Evolutionary conservation across 2,329 filamentous ascomycete species (phyloP), one percentile per base, ranked within the genome.

Genomic region (Penicillium sp.): DNA sequence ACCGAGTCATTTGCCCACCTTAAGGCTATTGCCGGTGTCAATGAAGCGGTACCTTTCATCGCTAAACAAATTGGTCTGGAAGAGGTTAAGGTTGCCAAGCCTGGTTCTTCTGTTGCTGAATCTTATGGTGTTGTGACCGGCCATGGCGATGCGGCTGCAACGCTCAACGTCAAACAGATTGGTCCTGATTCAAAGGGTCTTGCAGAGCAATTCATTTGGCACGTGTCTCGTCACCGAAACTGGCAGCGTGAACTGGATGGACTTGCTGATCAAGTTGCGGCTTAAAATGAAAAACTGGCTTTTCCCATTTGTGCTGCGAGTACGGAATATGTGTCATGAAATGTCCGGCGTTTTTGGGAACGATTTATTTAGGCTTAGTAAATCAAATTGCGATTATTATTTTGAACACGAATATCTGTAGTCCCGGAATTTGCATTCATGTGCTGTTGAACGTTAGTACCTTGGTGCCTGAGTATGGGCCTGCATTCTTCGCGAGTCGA

Each of bases 1-100:
- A 84, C 89, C 2, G 91, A 95, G 73, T 88, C 90, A 0, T 95
- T 93, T 62, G 90, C 90, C 0, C 91, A 95, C 59, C 81, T 93
- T 53, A 93, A 93, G 80, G 78, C 89, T 1, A 89, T 95, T 45
- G 89, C 85, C 1, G 90, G 87, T 0, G 86, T 87, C 0, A 89
- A 88, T 39, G 72, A 75, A 54, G 71, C 67, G 10, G 71, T 73
- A 7, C 53, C 65, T 1, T 69, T 75, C 27, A 70, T 75, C 7
- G 56, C 64, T 57, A 57, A 55, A 19, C 70, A 72, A 45, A 70
- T 73, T 21, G 64, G 60, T 4, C 52, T 72, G 19, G 59, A 67
- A 10, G 65, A 67, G 13, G 67, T 75, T 4, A 55, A 65, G 26
- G 62, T 66, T 48, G 69, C 72, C 5, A 49, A 61, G 8, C 37